Percentiles rank a stretch among this genome's conserved stretches.
phyloP scores from a whole-genome alignment of 2,329 filamentous ascomycete species.

The Didymellaceae sp. region DNA sequence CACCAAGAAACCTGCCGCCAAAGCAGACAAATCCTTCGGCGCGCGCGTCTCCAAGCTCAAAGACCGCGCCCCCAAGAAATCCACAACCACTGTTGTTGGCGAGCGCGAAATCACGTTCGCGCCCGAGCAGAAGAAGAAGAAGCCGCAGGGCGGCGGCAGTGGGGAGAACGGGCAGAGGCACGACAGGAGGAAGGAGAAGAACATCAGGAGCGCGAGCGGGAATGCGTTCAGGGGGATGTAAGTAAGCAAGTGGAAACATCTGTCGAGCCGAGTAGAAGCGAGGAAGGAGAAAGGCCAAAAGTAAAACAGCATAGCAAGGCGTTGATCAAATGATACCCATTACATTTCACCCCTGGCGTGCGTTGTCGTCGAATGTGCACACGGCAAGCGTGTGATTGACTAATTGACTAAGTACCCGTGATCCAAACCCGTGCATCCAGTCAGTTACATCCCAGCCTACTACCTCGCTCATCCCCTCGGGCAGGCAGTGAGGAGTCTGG shows the following conservation, averaged over 20 bases:
- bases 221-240: constrained; percentile 76
- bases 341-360: no score
- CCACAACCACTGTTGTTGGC: constrained; percentile 51
- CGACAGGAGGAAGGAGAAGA: constrained; percentile 54
- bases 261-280: background rate
- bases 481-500: no score
- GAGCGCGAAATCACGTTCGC: constrained; percentile 75
- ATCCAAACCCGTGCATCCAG: no score
- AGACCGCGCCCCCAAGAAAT: constrained; percentile 27
- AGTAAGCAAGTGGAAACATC: no score
- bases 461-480: no score
- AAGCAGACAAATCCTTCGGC: constrained; percentile 64
- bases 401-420: no score
- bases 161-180: constrained; percentile 37
- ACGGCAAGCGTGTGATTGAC: no score
- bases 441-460: no score
- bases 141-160: constrained; percentile 35
- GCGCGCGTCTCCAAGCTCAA: constrained; percentile 57
- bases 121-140: constrained; percentile 60
- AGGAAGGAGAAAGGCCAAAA: background rate
- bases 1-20: constrained; percentile 47
- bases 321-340: constrained; percentile 5
- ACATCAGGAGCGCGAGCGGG: constrained; percentile 74
- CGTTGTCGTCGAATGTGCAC: no score
- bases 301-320: no score